A percentile compares a stretch with the other conserved stretches of the same genome.
Evolutionary conservation across 495 filamentous ascomycete genomes (phyloP).

Genomic region (Halenospora varia): DNA sequence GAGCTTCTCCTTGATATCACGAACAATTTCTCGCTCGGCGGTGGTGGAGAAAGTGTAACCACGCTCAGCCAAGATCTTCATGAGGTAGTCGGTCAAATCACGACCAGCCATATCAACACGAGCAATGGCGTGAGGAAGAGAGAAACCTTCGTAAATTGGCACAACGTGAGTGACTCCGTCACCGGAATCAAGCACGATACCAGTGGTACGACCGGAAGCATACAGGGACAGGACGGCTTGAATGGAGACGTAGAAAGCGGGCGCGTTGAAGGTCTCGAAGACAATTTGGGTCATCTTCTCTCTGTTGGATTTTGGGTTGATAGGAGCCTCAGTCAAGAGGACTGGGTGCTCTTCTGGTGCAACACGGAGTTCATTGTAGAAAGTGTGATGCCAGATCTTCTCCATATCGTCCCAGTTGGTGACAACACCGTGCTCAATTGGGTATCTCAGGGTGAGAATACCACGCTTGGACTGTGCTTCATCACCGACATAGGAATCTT

Average conservation of each 20-base stretch:
- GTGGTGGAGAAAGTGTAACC: conserved; percentile 99
- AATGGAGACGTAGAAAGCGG: conserved; percentile 99
- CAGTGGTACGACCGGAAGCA: conserved; percentile 99
- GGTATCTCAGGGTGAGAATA: conserved; percentile 98
- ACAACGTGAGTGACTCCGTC: conserved; percentile 99
- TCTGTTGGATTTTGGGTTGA: conserved; percentile 99
- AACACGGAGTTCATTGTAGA: conserved; percentile 99
- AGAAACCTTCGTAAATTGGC: conserved; percentile 99
- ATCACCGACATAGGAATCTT: conserved; percentile 99
- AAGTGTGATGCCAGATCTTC: conserved; percentile 99
- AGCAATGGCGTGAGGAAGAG: conserved; percentile 97
- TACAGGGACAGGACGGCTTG: conserved; percentile 99
- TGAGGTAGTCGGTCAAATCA: conserved; percentile 99
- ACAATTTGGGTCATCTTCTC: conserved; percentile 99
- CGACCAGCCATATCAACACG: conserved; percentile 99
- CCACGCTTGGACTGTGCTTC: conserved; percentile 99
- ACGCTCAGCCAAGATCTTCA: conserved; percentile 99
- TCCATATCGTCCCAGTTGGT: conserved; percentile 99
- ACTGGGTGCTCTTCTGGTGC: conserved; percentile 99
- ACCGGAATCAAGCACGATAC: conserved; percentile 99
- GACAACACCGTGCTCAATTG: conserved; percentile 99
- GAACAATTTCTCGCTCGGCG: conserved; percentile 99
- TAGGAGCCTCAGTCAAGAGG: conserved; percentile 96
- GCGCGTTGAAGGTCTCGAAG: conserved; percentile 99
- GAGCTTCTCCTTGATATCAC: conserved; percentile 99